Evolutionary conservation across 345 rosid species (phyloP), one percentile per base, ranked within the genome.

Genomic region (Ricinus communis): DNA sequence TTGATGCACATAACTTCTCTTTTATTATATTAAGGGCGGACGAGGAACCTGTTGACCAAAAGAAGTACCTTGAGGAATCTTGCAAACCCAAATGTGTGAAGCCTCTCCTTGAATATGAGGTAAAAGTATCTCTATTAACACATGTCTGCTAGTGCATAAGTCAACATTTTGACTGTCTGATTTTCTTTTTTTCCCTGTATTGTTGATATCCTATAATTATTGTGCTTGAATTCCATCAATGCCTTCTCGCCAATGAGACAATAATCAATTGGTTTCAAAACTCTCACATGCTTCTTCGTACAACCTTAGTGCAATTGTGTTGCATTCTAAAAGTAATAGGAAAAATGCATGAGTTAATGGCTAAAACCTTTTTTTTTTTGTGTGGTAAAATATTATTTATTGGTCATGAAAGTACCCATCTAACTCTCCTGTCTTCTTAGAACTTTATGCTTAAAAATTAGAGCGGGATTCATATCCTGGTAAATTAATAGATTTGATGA

Each of bases 31-130:
- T 46, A 43, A 88, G 92, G 92, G 90, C 92, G 73, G 92, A 88
- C 5, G 92, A 88, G 77, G 92, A 88, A 68, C 87, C 73, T 60
- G 79, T 73, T 73, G 92, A 88, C 79, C 92, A 59, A 16, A 88
- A 88, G 83, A 82, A 66, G 77, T 69, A 82, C 71, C 59, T 84
- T 71, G 92, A 88, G 78, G 92, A 88, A 15, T 28, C 80, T 70
- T 85, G 92, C 90, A 85, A 88, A 63, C 87, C 92, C 16, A 86
- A 84, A 76, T 88, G 92, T 50, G 90, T 82, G 80, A 85, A 76
- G 72, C 84, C 83, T 14, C 69, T 84, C 25, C 82, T 86, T 51
- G 84, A 72, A 15, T 87, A 87, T 54, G 84, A 85, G 87, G 91
- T 84, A 67, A 47, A n/a, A 22, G 41, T 47, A 11, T 50, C 72